Percentiles rank a stretch among this genome's conserved stretches.
Conservation (phyloP, 257 asterid genomes). For the Nicotiana obtusifolia region DNA sequence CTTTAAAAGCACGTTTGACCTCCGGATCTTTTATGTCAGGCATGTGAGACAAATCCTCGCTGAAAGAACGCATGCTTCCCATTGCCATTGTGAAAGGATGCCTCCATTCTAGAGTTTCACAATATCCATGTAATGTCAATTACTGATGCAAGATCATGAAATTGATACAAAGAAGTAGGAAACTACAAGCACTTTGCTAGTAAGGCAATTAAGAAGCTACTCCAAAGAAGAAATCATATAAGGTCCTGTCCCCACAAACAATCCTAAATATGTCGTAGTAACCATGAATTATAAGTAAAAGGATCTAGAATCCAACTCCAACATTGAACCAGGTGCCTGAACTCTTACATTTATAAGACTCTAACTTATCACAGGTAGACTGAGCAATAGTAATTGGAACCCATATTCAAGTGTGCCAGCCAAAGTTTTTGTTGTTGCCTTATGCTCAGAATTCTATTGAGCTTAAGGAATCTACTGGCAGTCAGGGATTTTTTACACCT, state of each 20-base stretch:
- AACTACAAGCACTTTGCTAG: neutral
- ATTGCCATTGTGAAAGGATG: slow-evolving; percentile 38
- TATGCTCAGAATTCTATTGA: neutral
- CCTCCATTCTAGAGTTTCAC: slow-evolving; percentile 31
- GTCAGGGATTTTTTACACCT: neutral
- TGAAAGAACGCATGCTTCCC: slow-evolving; percentile 56
- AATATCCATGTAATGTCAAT: slow-evolving; percentile 9
- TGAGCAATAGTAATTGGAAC: neutral
- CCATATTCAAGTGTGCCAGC: neutral
- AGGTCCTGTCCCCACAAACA: neutral
- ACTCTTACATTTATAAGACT: neutral
- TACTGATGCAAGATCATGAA: neutral
- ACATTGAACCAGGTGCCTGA: neutral
- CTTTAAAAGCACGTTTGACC: slow-evolving; percentile 67
- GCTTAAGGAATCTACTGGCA: neutral
- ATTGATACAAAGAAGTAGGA: slow-evolving; percentile 3
- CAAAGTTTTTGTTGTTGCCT: neutral
- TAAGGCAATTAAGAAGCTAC: neutral
- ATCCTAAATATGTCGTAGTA: neutral
- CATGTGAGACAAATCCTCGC: slow-evolving; percentile 53
- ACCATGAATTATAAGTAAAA: neutral
- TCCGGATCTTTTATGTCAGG: slow-evolving; percentile 65
- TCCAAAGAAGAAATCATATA: neutral
- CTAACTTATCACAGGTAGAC: neutral
- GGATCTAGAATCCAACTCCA: neutral